phyloP scores from a whole-genome alignment of 2,329 filamentous ascomycete genomes.

The Colletotrichum gloeosporioides region DNA sequence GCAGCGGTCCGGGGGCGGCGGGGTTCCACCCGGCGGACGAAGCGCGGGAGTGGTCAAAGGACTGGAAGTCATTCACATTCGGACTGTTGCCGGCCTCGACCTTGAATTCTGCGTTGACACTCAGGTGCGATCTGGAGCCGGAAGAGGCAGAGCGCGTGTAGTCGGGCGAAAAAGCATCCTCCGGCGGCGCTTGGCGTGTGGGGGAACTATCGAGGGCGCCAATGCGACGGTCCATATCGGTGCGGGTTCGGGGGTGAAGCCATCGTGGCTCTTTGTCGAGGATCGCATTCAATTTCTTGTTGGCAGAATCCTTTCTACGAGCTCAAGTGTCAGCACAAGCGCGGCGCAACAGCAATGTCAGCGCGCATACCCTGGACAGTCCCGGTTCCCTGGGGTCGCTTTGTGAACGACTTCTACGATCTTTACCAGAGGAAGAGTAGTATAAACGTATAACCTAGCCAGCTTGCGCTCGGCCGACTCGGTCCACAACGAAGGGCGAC shows the following conservation, averaged over 20 bases:
- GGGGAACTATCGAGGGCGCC: constrained; percentile 47
- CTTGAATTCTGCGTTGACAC: constrained; percentile 13
- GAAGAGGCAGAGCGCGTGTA: constrained; percentile 9
- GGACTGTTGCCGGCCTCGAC: constrained; percentile 8
- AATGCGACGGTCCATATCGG: constrained; percentile 58
- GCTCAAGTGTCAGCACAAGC: constrained; percentile 20
- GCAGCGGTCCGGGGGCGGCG: neutral
- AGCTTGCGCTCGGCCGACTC: constrained; percentile 57
- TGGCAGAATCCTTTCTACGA: constrained; percentile 59
- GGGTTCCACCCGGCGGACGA: constrained; percentile 10
- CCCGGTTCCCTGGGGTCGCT: constrained; percentile 28
- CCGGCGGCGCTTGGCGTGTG: constrained; percentile 28
- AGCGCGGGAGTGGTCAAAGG: neutral
- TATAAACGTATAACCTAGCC: constrained; percentile 62
- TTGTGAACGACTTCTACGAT: constrained; percentile 54
- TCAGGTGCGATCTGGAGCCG: neutral
- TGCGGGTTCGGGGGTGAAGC: constrained; percentile 55
- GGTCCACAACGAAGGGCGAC: constrained; percentile 63
- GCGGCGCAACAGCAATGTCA: neutral
- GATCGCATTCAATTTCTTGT: constrained; percentile 61
- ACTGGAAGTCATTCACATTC: neutral
- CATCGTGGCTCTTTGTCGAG: constrained; percentile 65
- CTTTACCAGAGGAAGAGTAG: constrained; percentile 54
- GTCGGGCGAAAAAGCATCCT: neutral
- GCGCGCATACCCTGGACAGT: constrained; percentile 17